Conservation (phyloP, 1,139 yeast genomes). For the Candida sanyaensis region DNA sequence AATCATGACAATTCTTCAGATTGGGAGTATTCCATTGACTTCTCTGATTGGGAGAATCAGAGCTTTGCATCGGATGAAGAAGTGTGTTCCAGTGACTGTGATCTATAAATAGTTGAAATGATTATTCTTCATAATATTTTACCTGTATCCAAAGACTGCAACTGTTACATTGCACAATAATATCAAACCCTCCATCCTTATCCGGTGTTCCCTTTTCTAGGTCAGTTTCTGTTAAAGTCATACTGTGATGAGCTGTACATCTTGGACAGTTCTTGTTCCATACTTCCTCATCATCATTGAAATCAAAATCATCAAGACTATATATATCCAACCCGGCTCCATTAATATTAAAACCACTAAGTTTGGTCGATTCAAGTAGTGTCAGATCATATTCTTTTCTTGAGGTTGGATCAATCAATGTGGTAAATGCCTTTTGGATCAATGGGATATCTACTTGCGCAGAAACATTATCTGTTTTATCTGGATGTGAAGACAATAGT, state of each 20-base stretch:
- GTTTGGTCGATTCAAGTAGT: constrained; percentile 37
- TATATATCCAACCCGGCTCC: constrained; percentile 71
- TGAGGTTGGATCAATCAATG: constrained; percentile 39
- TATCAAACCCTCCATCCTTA: constrained; percentile 60
- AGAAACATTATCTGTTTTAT: constrained; percentile 43
- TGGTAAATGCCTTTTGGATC: constrained; percentile 62
- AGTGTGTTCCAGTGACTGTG: not conserved
- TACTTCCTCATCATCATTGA: constrained; percentile 22
- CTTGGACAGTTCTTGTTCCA: constrained; percentile 71
- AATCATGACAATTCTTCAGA: not conserved
- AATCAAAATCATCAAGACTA: constrained; percentile 61
- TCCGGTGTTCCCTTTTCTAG: constrained; percentile 54
- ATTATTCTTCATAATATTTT: constrained; percentile 49
- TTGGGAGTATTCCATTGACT: not conserved
- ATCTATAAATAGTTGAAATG: not conserved
- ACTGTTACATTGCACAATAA: constrained; percentile 74
- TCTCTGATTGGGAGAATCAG: not conserved
- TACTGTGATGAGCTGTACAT: constrained; percentile 59
- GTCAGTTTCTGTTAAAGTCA: constrained; percentile 60
- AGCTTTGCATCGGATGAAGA: not conserved
- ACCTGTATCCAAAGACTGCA: constrained; percentile 88
- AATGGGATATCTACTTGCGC: constrained; percentile 29
- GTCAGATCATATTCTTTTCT: constrained; percentile 52
- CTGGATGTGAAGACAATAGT: constrained; percentile 75
- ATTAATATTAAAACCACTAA: constrained; percentile 50